Evolutionary conservation across 305 asterid species (phyloP), one percentile per base, ranked within the genome.

Genomic region (Fraxinus dipetala): DNA sequence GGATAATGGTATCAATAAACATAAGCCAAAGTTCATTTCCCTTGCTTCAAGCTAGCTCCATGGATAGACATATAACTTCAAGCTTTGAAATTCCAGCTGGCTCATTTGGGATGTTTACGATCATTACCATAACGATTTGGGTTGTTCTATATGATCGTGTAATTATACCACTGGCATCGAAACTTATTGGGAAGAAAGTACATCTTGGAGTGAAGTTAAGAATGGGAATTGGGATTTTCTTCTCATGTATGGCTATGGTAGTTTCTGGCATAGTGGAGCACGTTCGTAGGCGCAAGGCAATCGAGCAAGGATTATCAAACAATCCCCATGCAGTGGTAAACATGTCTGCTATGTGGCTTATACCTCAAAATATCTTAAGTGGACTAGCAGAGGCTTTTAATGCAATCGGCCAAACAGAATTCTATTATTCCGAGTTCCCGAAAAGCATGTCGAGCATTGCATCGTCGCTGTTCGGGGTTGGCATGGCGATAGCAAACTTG

Each of bases 291-390:
- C 82, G 72, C 59, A 83, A 45, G 13, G 95, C 94, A 8, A 85
- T 87, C n/a, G 81, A 79, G 31, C 84, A 88, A 80, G 93, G 95
- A 2, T 65, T 88, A 18, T 78, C 51, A 0, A 80, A 88, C 79
- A 48, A 84, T 61, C 95, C 95, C 2, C 80, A 63, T 11, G 89
- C 83, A 6, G 72, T 88, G 5, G 84, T 89, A 6, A 78, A 80
- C 59, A 91, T 92, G 94, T 91, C 97, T 5, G 94, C 94, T 0
- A 48, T 90, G 85, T 92, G 95, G 95, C 89, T 91, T 6, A 86
- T 90, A 10, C 97, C 97, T 3, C 97, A 92, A 59, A 51, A 89
- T 24, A 32, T 78, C 72, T 56, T 90, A 75, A 67, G 6, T 26
- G 95, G 95, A 14, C 82, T 92, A 0, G 93, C 95, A 0, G 97